Conservation (phyloP, 2,329 filamentous ascomycete species). For the Pseudodiploospora longispora region DNA sequence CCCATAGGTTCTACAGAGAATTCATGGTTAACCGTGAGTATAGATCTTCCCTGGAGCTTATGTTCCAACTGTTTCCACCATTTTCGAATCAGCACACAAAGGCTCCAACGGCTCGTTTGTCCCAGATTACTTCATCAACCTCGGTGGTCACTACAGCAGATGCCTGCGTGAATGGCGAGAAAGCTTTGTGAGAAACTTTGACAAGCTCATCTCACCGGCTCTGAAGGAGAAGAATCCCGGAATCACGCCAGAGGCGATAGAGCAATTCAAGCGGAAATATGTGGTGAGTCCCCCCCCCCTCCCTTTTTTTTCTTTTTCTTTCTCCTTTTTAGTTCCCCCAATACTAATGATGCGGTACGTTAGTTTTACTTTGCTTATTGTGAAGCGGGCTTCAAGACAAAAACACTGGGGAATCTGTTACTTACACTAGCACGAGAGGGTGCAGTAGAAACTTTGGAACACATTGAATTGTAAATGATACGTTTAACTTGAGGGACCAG, state of each 20-base stretch:
- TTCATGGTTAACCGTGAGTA: background rate
- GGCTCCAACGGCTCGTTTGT: constrained; percentile 56
- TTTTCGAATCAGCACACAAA: constrained; percentile 50
- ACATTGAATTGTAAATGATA: background rate
- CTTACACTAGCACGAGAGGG: constrained; percentile 2
- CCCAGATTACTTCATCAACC: constrained; percentile 61
- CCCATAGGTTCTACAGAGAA: background rate
- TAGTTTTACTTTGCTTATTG: constrained; percentile 3
- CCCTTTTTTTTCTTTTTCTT: background rate
- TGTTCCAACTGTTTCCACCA: constrained; percentile 49
- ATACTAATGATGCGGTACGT: background rate
- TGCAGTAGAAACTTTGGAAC: background rate
- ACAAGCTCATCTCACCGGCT: background rate
- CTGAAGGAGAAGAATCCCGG: background rate
- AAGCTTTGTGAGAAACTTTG: constrained; percentile 37
- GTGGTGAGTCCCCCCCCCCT: background rate
- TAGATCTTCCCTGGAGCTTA: constrained; percentile 66
- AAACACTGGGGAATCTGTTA: background rate
- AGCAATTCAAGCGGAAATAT: constrained; percentile 1
- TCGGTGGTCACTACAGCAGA: constrained; percentile 66
- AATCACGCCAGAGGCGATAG: background rate
- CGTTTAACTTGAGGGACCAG: too few species aligned
- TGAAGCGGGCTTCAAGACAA: constrained; percentile 1
- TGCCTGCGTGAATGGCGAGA: constrained; percentile 62
- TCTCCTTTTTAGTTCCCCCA: too few species aligned